Evolutionary conservation across 768 basidiomycete genomes (phyloP).

Genomic region (Leccinum ochraceum): DNA sequence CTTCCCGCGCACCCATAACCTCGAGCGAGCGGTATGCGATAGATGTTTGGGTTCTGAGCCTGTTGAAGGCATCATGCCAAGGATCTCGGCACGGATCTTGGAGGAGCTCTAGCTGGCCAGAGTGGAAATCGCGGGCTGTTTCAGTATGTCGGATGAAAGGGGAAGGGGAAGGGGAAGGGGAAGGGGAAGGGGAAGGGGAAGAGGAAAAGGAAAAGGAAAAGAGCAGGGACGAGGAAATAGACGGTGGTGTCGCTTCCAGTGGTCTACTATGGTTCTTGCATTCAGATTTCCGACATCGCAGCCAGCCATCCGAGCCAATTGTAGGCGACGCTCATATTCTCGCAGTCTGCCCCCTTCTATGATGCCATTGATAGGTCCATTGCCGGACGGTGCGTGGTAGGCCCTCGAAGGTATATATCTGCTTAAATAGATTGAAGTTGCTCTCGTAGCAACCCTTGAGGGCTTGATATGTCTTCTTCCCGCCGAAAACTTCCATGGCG

Average conservation of each 20-base stretch:
- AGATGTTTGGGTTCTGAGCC: no score
- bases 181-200: no score
- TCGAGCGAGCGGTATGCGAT: no score
- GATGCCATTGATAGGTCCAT: conserved; percentile 41
- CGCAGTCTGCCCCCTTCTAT: conserved; percentile 65
- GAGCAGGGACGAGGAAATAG: no score
- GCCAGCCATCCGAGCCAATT: conserved; percentile 60
- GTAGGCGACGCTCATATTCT: conserved; percentile 73
- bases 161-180: no score
- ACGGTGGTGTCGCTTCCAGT: conserved; percentile 44
- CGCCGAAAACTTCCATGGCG: conserved; percentile 66
- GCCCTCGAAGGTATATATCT: conserved; percentile 72
- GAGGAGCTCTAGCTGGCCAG: no score
- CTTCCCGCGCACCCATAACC: no score
- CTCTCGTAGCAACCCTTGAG: conserved; percentile 85
- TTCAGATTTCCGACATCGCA: conserved; percentile 74
- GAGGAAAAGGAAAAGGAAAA: no score
- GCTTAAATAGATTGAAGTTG: conserved; percentile 83
- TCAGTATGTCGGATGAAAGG: no score
- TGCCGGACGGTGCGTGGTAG: conserved; percentile 38
- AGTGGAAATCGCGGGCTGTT: no score
- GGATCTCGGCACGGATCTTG: no score
- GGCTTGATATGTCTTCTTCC: conserved; percentile 81
- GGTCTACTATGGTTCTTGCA: conserved; percentile 65
- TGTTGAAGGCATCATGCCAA: no score